These are phyloP conservation scores for Globisporangium paddicum DNA, from an alignment of 352 stramenopile species.

Conservation along the genomic window DNA sequence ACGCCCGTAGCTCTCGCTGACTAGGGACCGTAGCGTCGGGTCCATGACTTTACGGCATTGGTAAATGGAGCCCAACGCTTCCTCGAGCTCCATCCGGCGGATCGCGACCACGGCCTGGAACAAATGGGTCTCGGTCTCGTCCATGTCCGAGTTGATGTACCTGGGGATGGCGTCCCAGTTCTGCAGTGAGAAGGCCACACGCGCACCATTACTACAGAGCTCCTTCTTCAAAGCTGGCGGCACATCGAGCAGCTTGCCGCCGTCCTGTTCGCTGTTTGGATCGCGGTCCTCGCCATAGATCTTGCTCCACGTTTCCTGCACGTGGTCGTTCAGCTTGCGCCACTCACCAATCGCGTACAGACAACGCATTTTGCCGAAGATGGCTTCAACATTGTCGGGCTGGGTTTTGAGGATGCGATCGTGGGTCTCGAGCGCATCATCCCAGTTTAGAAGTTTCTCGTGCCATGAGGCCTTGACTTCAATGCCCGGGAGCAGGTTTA, in stretches of 20 bases:
- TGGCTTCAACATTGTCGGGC: slow-evolving; percentile 91
- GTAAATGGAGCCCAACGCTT: slow-evolving; percentile 91
- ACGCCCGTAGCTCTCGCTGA: slow-evolving; percentile 96
- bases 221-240: slow-evolving; percentile 82
- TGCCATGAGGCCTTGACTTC: slow-evolving; percentile 96
- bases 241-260: slow-evolving; percentile 64
- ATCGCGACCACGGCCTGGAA: slow-evolving; percentile 93
- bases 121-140: slow-evolving; percentile 77
- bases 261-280: slow-evolving; percentile 25
- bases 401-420: slow-evolving; percentile 72
- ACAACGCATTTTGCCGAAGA: slow-evolving; percentile 98
- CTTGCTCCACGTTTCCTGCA: slow-evolving; percentile 82
- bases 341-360: slow-evolving; percentile 98
- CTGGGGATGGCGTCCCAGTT: slow-evolving; percentile 84
- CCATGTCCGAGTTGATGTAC: slow-evolving; percentile 88
- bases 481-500: slow-evolving; percentile 67
- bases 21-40: slow-evolving; percentile 94
- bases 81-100: slow-evolving; percentile 91
- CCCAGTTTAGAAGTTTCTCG: slow-evolving; percentile 97
- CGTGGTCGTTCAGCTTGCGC: slow-evolving; percentile 93
- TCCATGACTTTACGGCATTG: slow-evolving; percentile 94
- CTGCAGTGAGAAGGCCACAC: slow-evolving; percentile 78
- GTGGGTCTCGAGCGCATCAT: slow-evolving; percentile 95
- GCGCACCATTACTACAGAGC: slow-evolving; percentile 74
- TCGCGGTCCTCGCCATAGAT: slow-evolving; percentile 70